Conservation (phyloP, 2,329 filamentous ascomycete genomes). For the Mycosphaerelloides madeirae region DNA sequence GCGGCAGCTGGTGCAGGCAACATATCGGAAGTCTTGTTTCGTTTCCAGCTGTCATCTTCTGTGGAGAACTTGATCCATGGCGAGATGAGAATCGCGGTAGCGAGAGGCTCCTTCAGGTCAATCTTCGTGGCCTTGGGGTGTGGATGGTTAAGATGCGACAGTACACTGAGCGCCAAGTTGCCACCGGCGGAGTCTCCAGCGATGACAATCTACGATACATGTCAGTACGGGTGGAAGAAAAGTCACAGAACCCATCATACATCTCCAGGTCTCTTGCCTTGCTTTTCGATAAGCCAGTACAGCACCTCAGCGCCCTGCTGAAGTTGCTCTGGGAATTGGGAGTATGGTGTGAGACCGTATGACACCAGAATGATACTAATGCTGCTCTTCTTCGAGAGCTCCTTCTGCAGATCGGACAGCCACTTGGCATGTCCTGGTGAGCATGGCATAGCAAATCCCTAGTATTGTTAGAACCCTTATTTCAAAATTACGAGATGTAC, state of each 20-base stretch:
- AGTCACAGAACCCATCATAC: conserved; percentile 14
- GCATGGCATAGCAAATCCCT: conserved; percentile 50
- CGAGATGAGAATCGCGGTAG: conserved; percentile 51
- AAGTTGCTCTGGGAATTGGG: conserved; percentile 46
- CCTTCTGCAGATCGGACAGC: conserved; percentile 41
- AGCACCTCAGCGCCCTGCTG: conserved; percentile 44
- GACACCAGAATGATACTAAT: conserved; percentile 51
- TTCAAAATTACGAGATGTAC: background rate
- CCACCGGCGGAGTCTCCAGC: conserved; percentile 53
- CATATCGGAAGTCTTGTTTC: conserved; percentile 50
- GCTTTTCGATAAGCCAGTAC: conserved; percentile 38
- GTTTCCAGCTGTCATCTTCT: conserved; percentile 38
- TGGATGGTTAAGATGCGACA: conserved; percentile 53
- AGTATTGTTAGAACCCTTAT: background rate
- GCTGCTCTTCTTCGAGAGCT: conserved; percentile 37
- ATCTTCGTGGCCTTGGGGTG: conserved; percentile 45
- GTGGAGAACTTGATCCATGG: conserved; percentile 56
- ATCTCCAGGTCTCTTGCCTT: conserved; percentile 34
- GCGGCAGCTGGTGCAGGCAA: conserved; percentile 39
- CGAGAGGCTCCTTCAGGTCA: conserved; percentile 40
- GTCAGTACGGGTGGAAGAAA: background rate
- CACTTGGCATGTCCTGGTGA: conserved; percentile 47
- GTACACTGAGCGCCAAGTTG: conserved; percentile 43
- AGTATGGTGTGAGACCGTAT: conserved; percentile 51
- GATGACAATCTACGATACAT: conserved; percentile 38